phyloP scores from a whole-genome alignment of 139 green algal species.

The Astrephomene gubernaculifera region DNA sequence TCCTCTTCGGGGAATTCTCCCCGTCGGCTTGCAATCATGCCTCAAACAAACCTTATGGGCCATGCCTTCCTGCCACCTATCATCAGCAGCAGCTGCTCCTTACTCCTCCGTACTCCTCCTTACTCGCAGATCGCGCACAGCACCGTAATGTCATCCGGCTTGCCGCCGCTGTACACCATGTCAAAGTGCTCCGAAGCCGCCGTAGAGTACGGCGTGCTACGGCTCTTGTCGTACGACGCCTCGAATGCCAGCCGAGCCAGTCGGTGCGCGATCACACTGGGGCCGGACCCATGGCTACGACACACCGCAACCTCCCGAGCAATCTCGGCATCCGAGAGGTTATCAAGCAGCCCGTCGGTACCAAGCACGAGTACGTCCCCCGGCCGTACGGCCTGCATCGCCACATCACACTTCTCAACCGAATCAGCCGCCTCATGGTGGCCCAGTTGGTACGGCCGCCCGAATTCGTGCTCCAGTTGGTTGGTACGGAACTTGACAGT shows the following conservation, averaged over 20 bases:
- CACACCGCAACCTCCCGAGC: constrained; percentile 45
- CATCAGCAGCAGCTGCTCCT: too few species aligned
- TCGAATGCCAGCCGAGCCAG: constrained; percentile 78
- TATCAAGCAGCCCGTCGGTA: constrained; percentile 93
- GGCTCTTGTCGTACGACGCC: constrained; percentile 75
- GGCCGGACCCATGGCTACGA: neutral
- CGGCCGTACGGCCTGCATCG: constrained; percentile 68
- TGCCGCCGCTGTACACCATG: constrained; percentile 83
- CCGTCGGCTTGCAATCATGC: too few species aligned
- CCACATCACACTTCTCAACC: constrained; percentile 85
- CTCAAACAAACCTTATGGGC: too few species aligned
- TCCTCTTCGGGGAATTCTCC: too few species aligned
- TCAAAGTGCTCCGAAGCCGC: constrained; percentile 90
- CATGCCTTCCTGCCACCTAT: too few species aligned
- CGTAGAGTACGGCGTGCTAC: constrained; percentile 86
- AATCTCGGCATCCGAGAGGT: constrained; percentile 84
- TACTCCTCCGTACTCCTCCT: too few species aligned
- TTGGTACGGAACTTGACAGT: constrained; percentile 78
- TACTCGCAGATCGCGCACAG: constrained; percentile 64
- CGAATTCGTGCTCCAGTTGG: constrained; percentile 96
- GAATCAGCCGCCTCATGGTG: constrained; percentile 60
- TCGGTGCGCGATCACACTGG: constrained; percentile 57
- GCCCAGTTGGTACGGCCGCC: constrained; percentile 91
- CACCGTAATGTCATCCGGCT: constrained; percentile 64
- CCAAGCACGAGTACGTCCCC: constrained; percentile 92